Evolutionary conservation across 1,139 yeast genomes (phyloP).

Genomic region (Chernovozyma aurita): DNA sequence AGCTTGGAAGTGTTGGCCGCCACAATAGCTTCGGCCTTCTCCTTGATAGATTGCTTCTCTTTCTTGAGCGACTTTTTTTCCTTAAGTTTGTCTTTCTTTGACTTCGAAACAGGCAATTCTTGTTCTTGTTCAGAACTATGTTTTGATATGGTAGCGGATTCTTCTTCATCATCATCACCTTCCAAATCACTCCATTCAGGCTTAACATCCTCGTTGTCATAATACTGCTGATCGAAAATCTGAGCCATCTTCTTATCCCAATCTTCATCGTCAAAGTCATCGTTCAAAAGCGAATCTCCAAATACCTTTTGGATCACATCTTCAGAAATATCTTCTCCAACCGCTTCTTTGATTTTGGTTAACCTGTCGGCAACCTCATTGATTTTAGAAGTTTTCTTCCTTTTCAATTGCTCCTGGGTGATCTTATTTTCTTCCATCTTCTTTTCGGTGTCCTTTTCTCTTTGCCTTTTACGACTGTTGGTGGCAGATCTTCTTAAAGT

Average conservation of each 20-base stretch:
- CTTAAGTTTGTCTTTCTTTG: conserved; percentile 46
- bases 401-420: conserved; percentile 59
- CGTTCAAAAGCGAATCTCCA: conserved; percentile 72
- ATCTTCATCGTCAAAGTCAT: conserved; percentile 84
- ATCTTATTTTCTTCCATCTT: conserved; percentile 49
- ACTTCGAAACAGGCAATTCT: conserved; percentile 32
- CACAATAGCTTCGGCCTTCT: conserved; percentile 70
- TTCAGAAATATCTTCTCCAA: conserved; percentile 71
- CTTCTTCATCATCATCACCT: conserved; percentile 22
- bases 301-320: conserved; percentile 60
- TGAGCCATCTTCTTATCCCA: conserved; percentile 90
- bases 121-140: conserved; percentile 8
- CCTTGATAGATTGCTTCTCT: conserved; percentile 55
- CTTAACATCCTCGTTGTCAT: conserved; percentile 47
- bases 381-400: conserved; percentile 71
- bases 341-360: conserved; percentile 72
- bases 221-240: conserved; percentile 79
- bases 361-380: conserved; percentile 76
- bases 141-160: conserved; percentile 10
- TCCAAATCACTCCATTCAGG: conserved; percentile 36
- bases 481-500: conserved; percentile 80
- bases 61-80: conserved; percentile 61
- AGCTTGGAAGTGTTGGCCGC: conserved; percentile 37
- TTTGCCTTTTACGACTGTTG: conserved; percentile 72
- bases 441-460: conserved; percentile 65